phyloP scores from a whole-genome alignment of 305 asterid genomes.

The Fraxinus latifolia region DNA sequence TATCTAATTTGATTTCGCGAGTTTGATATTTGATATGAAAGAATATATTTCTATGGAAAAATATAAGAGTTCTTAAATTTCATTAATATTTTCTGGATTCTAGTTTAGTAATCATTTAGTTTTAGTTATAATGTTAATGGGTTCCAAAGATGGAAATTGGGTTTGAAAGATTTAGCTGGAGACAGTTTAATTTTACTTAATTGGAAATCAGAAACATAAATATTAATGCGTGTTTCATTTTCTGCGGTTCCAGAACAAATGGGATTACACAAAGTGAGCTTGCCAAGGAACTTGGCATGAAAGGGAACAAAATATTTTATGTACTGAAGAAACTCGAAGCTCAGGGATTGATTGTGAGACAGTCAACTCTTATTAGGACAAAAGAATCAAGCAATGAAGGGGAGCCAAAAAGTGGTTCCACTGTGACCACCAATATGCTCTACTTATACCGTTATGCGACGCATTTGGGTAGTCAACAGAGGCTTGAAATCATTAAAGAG shows the following conservation, averaged over 20 bases:
- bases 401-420: slow-evolving; percentile 43
- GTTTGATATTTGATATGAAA: not conserved
- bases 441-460: slow-evolving; percentile 73
- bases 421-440: slow-evolving; percentile 75
- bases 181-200: not conserved
- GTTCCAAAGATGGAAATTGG: not conserved
- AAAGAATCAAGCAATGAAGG: slow-evolving; percentile 45
- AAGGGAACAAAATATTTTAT: slow-evolving; percentile 70
- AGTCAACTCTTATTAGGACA: slow-evolving; percentile 62
- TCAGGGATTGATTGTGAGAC: slow-evolving; percentile 77
- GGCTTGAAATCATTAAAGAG: slow-evolving; percentile 78
- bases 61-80: not conserved
- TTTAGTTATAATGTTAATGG: not conserved
- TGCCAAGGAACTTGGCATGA: slow-evolving; percentile 60
- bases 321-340: slow-evolving; percentile 71
- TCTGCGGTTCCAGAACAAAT: slow-evolving; percentile 48
- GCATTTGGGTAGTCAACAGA: slow-evolving; percentile 80
- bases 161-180: not conserved
- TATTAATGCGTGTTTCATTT: not conserved
- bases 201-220: slow-evolving; percentile 14
- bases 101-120: not conserved
- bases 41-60: not conserved
- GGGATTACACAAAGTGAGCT: slow-evolving; percentile 91
- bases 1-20: not conserved
- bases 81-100: not conserved